Base-by-base conservation (phyloP, 495 filamentous ascomycete species). In the Trichodelitschia bisporula region DNA sequence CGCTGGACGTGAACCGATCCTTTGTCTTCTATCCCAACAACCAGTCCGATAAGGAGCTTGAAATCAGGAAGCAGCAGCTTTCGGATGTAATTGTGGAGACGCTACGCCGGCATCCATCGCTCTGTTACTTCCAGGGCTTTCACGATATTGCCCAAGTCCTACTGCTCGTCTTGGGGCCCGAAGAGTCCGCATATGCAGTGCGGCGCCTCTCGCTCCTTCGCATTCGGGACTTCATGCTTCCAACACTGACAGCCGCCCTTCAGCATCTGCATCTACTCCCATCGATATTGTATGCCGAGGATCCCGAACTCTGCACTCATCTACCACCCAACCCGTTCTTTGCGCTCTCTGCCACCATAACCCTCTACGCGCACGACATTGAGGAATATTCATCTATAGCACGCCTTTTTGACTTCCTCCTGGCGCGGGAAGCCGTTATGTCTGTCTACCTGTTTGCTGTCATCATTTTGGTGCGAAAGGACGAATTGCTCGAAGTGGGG, bases 101-200 rank as follows among this genome's bases (percentile, higher is more conserved):
- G 13, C 61, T 93, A 15, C 64, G 86, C 12, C 61, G 64, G 6
- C 61, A 92, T 42, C 89, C 86, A 3, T 70, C 74, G 56, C 69
- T 97, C 9, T 75, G 66, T 52, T 97, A 97, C 52, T 95, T 95
- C 54, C 86, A 97, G 58, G 86, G 86, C 37, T 97, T 90, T 51
- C 86, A 97, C 46, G 86, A 97, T 51, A 93, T 97, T 43, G 84
- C 76, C 38, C 89, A 95, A 47, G 86, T 97, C n/a, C 58, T 97
- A 28, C 64, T 93, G 3, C 62, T 97, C 11, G 78, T 90, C 4
- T 56, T 95, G 2, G 73, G 70, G 13, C 47, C 55, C 19, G 58
- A 64, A 3, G 34, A 54, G n/a, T 49, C 59, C 2, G 43, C 56
- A 17, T 40, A 51, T 2, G 69, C 73, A 18, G 68, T 90, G 10